These are phyloP conservation scores for Gentiana dahurica DNA, from an alignment of 257 asterid genomes.

Conservation along the genomic window DNA sequence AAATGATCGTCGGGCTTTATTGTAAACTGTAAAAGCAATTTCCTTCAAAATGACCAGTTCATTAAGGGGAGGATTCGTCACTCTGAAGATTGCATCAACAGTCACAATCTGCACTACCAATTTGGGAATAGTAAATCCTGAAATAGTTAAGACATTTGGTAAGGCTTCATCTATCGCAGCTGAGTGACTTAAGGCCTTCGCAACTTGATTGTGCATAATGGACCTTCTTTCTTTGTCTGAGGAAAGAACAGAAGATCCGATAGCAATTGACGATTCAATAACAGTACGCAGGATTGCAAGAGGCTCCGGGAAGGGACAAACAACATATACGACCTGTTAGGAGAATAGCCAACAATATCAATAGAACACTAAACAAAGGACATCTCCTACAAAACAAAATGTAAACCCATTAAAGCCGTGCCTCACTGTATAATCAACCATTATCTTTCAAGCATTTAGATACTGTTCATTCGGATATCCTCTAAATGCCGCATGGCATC, in stretches of 20 bases:
- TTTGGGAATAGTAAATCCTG: constrained; percentile 89
- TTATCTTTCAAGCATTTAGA: too few species aligned
- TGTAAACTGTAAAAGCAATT: constrained; percentile 92
- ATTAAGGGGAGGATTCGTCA: constrained; percentile 72
- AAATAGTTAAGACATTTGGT: constrained; percentile 76
- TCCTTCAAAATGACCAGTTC: constrained; percentile 88
- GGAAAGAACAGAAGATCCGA: constrained; percentile 80
- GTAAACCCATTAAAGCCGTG: not conserved
- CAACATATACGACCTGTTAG: constrained; percentile 85
- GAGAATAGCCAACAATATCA: constrained; percentile 15
- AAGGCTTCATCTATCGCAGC: constrained; percentile 84
- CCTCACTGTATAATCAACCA: too few species aligned
- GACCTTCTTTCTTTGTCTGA: constrained; percentile 91
- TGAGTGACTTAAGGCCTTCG: constrained; percentile 83
- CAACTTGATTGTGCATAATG: constrained; percentile 86
- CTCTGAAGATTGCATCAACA: constrained; percentile 93
- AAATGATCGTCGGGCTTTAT: constrained; percentile 77
- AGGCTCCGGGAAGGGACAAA: constrained; percentile 99
- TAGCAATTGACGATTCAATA: constrained; percentile 79
- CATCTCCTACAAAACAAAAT: not conserved
- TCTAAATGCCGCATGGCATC: too few species aligned
- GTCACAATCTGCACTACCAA: constrained; percentile 93
- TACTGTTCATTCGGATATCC: too few species aligned
- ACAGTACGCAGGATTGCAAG: constrained; percentile 87
- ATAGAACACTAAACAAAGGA: not conserved